Conservation (phyloP, 1,139 yeast genomes). For the Debaryomyces udenii region DNA sequence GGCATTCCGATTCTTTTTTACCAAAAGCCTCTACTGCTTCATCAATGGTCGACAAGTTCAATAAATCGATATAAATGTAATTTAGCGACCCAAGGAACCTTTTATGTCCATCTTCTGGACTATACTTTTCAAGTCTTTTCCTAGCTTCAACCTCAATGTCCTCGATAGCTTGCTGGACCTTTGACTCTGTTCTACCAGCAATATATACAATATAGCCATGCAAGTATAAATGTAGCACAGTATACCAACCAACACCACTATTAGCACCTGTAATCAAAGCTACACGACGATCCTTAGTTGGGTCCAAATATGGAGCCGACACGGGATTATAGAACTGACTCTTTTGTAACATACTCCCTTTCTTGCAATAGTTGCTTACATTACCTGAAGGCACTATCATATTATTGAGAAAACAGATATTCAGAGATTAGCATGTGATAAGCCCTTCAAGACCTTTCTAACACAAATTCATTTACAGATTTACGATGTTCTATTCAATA, state of each 20-base stretch:
- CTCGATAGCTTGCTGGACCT: conserved; percentile 57
- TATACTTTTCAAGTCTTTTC: conserved; percentile 25
- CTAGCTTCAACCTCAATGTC: conserved; percentile 59
- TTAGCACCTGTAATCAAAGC: conserved; percentile 82
- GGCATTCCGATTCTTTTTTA: conserved; percentile 30
- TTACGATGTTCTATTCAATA: too few species aligned
- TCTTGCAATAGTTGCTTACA: neutral
- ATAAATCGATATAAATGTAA: conserved; percentile 36
- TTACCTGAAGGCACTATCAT: too few species aligned
- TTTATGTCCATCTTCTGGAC: conserved; percentile 18
- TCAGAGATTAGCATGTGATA: too few species aligned
- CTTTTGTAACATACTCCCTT: neutral
- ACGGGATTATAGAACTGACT: conserved; percentile 23
- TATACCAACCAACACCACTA: conserved; percentile 78
- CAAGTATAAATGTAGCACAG: conserved; percentile 71
- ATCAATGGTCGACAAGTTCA: conserved; percentile 33
- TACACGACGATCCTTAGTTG: conserved; percentile 50
- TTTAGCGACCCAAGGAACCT: conserved; percentile 31
- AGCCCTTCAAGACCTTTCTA: too few species aligned
- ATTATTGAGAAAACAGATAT: too few species aligned
- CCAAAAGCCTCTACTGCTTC: conserved; percentile 32
- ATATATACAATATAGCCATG: conserved; percentile 79
- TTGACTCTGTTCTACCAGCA: conserved; percentile 65
- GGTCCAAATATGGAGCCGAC: conserved; percentile 42
- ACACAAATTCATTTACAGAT: too few species aligned